Base-by-base conservation (phyloP, 441 rosid species). In the Syzygium malaccense region DNA sequence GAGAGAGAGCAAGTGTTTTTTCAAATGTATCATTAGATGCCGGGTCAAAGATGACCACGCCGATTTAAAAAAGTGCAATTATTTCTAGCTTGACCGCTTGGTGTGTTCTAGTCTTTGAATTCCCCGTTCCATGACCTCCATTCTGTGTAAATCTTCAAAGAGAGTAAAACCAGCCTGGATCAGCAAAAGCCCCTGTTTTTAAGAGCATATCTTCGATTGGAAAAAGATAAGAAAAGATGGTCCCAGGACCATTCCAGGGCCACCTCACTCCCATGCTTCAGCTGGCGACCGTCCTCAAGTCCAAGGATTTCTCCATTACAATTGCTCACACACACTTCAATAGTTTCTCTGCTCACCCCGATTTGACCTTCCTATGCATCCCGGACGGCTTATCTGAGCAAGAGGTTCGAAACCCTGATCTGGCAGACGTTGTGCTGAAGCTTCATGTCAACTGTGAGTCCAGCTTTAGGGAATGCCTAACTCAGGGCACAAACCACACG, bases 251-350 rank as follows among this genome's bases (percentile, higher is more conserved):
- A 26, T 91, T 60, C 87, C 93, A 92, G 80, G 94, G 94, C 55
- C 95, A 92, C 88, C 57, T 91, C 26, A 92, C 56, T 86, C 94
- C 94, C 3, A 94, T 92, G 94, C 92, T 93, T 91, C 94, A 92
- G 79, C 92, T 92, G 3, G 94, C 89, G 54, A 79, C 91, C 26
- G 48, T 90, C 86, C 94, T 94, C 62, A 91, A 90, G 71, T 90
- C 92, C 30, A 85, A 64, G 25, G 94, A 92, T 4, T 92, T 93
- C 60, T 86, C 91, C 80, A 91, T 90, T 87, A 78, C 91, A 30
- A 64, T 93, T 23, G 54, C 86, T 19, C 92, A 90, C 83, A 54
- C 92, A 26, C 58, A 89, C 2, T 89, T 90, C 90, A 91, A 90
- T 83, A 56, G 89, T 85, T 87, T 92, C 23, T 91, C 88, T 5